A percentile compares a stretch with the other conserved stretches of the same genome.
phyloP scores from a whole-genome alignment of 192 early-diverging fungal genomes.

The Lobosporangium transversale region DNA sequence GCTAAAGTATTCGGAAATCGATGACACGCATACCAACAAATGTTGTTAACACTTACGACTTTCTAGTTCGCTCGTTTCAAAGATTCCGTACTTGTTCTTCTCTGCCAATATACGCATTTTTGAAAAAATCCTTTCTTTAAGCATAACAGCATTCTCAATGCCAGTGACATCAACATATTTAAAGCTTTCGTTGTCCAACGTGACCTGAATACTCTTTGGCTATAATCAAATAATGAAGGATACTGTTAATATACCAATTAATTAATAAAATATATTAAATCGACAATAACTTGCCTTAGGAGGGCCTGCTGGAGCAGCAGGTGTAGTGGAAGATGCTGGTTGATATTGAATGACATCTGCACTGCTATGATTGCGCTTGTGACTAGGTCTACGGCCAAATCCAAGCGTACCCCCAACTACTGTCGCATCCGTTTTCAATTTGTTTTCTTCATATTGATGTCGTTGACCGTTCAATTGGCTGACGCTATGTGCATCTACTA shows the following conservation, averaged over 20 bases:
- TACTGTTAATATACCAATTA: no score
- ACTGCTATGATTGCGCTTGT: conserved; percentile 49
- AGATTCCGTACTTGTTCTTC: conserved; percentile 53
- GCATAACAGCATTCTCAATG: conserved; percentile 34
- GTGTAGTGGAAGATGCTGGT: background rate
- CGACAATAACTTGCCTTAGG: no score
- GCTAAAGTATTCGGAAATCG: no score
- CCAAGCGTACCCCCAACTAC: conserved; percentile 49
- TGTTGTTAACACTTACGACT: conserved; percentile 21
- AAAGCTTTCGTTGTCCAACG: conserved; percentile 51
- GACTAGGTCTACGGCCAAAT: conserved; percentile 33
- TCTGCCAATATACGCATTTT: conserved; percentile 48
- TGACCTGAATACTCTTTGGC: conserved; percentile 48
- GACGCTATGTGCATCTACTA: conserved; percentile 5
- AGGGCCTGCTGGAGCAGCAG: conserved; percentile 6
- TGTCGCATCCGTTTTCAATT: conserved; percentile 18
- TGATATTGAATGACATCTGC: conserved; percentile 48
- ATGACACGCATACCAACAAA: background rate
- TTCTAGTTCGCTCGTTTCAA: conserved; percentile 48
- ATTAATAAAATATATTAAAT: no score
- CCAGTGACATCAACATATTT: conserved; percentile 45
- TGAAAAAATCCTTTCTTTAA: conserved; percentile 53
- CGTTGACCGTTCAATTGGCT: conserved; percentile 16
- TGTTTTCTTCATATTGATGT: conserved; percentile 7
- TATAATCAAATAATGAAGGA: background rate